Evolutionary conservation across 768 basidiomycete genomes (phyloP), one percentile per base, ranked within the genome.

Genomic region (Tulasnella sp.): DNA sequence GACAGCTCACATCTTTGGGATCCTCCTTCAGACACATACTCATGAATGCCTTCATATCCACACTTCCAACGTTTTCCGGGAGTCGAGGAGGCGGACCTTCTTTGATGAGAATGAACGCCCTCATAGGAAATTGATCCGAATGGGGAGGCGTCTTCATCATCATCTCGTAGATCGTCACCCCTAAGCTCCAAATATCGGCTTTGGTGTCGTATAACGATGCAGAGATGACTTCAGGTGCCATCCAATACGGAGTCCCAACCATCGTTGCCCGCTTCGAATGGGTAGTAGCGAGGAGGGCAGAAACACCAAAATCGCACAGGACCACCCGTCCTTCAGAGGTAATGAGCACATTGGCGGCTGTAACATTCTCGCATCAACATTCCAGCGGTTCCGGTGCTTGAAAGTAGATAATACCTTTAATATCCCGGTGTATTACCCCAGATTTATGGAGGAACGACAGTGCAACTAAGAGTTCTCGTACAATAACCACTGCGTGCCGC

Each of bases 241-340:
- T 99, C 97, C 97, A 99, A 85, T 98, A 96, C 0, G 97, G 97
- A 1, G 98, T 99, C 1, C 98, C 98, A 81, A 97, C 96, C 84
- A 99, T 91, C 0, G 98, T 99, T 77, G 97, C 96, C 34, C 98
- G 92, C 86, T 99, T 99, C 85, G 95, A 96, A 16, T 93, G 92
- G 3, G 92, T 89, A 22, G 92, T 94, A 37, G 92, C 90, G 77
- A 98, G 90, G 50, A 98, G 90, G 3, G 97, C 98, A 5, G 97
- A 98, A 73, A 99, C 98, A 41, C 98, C 98, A 85, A 99, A 99
- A 87, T 99, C 98, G 85, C 96, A 97, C 40, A 99, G 93, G 88
- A 98, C 92, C 83, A 99, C 94, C 84, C 96, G 95, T 20, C 96
- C 94, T 0, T 92, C 89, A 9, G 93, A 90, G 0, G 95, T 96